A percentile compares a stretch with the other conserved stretches of the same genome.
phyloP scores from a whole-genome alignment of 2,329 filamentous ascomycete genomes.

The Gaeumannomyces tritici region DNA sequence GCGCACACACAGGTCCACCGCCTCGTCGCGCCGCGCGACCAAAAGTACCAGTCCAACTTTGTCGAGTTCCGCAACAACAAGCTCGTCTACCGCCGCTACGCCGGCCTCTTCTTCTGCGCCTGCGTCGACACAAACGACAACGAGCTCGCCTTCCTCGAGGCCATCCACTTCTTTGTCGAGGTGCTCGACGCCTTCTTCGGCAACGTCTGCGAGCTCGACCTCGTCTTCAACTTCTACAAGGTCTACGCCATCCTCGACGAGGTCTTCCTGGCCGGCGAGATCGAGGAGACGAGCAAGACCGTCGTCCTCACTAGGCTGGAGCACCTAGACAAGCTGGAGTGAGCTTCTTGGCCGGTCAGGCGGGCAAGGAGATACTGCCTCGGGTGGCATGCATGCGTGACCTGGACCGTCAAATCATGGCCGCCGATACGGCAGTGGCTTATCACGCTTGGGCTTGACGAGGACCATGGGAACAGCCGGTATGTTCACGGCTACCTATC shows the following conservation, averaged over 20 bases:
- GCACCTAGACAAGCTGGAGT: constrained; percentile 94
- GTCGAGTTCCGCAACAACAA: constrained; percentile 94
- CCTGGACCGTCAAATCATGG: neutral
- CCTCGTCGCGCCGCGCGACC: constrained; percentile 91
- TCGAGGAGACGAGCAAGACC: constrained; percentile 98
- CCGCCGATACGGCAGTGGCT: neutral
- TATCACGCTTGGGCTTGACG: too few relatives aligned
- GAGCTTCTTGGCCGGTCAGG: constrained; percentile 15
- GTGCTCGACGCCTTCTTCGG: constrained; percentile 98
- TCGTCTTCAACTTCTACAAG: constrained; percentile 75
- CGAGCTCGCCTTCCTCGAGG: constrained; percentile 91
- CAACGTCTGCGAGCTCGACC: constrained; percentile 95
- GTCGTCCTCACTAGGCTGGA: constrained; percentile 90
- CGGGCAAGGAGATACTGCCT: neutral
- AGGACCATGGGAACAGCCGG: neutral
- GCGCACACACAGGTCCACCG: constrained; percentile 68
- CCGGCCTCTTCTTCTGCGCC: constrained; percentile 96
- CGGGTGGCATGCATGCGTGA: neutral
- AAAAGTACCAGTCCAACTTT: constrained; percentile 99
- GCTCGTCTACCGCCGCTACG: constrained; percentile 95
- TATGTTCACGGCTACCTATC: neutral
- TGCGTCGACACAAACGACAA: constrained; percentile 99
- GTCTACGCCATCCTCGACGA: constrained; percentile 98
- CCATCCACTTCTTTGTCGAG: constrained; percentile 99
- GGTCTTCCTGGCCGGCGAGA: constrained; percentile 94